Evolutionary conservation across 192 early-diverging fungal genomes (phyloP), one percentile per base, ranked within the genome.

Genomic region (Fimicolochytrium jonesii): DNA sequence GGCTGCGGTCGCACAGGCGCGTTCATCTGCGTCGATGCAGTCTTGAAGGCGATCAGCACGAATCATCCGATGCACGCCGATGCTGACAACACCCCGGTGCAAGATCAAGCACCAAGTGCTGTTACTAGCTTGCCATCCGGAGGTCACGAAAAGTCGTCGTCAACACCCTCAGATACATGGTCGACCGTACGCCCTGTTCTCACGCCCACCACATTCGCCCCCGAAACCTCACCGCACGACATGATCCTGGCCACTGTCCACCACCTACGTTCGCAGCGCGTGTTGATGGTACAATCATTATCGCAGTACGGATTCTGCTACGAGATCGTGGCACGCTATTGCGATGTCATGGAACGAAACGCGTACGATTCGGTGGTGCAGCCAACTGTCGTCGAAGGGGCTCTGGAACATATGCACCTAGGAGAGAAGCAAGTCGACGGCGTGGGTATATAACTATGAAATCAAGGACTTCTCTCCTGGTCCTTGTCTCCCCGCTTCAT

Each of bases 1-100:
- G 92, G 92, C 0, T 90, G 88, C 59, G 92, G 92, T 4, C 76
- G 92, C 28, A 93, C 91, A 7, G 92, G 92, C 13, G 86, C 91
- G 0, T 93, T 92, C 61, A 87, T 87, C 52, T 86, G 77, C 0
- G 68, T 94, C 35, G 87, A 91, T 41, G 64, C 70, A 6, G 61
- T 67, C 17, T 26, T 73, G n/a, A n/a, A n/a, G n/a, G n/a, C n/a
- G n/a, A n/a, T n/a, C n/a, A n/a, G n/a, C n/a, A n/a, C n/a, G n/a
- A n/a, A n/a, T n/a, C n/a, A n/a, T n/a, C n/a, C n/a, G n/a, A n/a
- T n/a, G n/a, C n/a, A n/a, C n/a, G n/a, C n/a, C n/a, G n/a, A n/a
- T n/a, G n/a, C n/a, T n/a, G n/a, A n/a, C n/a, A n/a, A n/a, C n/a
- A n/a, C n/a, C n/a, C n/a, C n/a, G n/a, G n/a, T n/a, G n/a, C n/a